A percentile compares a stretch with the other conserved stretches of the same genome.
These are phyloP conservation scores for Tagetes patula DNA, from an alignment of 129 eudicot species.

Conservation along the genomic window DNA sequence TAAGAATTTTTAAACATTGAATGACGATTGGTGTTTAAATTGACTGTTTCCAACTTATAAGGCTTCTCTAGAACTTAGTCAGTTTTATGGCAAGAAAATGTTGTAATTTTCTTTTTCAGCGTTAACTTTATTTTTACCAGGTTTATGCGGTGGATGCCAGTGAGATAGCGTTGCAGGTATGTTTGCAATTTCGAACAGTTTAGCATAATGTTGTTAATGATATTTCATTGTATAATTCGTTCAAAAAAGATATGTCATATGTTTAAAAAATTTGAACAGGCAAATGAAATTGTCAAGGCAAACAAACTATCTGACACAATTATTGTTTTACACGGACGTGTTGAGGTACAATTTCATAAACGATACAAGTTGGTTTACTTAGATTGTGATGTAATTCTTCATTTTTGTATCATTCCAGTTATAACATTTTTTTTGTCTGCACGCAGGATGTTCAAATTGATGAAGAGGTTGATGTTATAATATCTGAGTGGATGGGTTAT, in stretches of 20 bases:
- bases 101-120: slow-evolving; percentile 9
- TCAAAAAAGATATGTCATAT: not conserved
- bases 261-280: slow-evolving; percentile 48
- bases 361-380: slow-evolving; percentile 2
- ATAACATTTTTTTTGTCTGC: not conserved
- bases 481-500: slow-evolving; percentile 99
- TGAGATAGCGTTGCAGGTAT: slow-evolving; percentile 90
- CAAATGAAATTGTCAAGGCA: slow-evolving; percentile 91
- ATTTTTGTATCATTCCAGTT: not conserved
- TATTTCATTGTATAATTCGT: slow-evolving; percentile 7
- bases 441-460: slow-evolving; percentile 91
- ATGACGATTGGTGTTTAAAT: slow-evolving; percentile 1
- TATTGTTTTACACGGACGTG: slow-evolving; percentile 94
- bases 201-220: slow-evolving; percentile 5
- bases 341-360: slow-evolving; percentile 64
- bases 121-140: slow-evolving; percentile 40
- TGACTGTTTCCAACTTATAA: not conserved
- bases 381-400: not conserved
- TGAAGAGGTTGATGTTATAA: slow-evolving; percentile 94
- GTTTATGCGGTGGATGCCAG: slow-evolving; percentile 99
- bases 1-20: slow-evolving; percentile 34
- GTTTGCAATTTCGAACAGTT: not conserved
- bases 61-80: slow-evolving; percentile 13
- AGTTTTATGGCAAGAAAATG: not conserved
- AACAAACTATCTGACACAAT: slow-evolving; percentile 78